Percentiles rank a stretch among this genome's conserved stretches.
Evolutionary conservation across 2,329 filamentous ascomycete species (phyloP).

Genomic region (Curvularia sp.): DNA sequence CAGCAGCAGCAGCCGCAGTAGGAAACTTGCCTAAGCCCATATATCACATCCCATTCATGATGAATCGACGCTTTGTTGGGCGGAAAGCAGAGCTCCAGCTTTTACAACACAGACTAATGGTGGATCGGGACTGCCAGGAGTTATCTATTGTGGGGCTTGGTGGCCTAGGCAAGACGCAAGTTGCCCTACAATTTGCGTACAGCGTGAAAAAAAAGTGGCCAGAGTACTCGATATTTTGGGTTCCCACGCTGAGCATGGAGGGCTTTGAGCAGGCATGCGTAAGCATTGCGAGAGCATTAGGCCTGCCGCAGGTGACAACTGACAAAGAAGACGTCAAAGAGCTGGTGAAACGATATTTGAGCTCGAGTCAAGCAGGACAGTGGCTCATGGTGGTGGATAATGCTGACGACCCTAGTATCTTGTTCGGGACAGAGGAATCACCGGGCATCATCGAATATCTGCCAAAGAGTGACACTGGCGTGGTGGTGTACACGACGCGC

Average conservation of each 20-base stretch:
- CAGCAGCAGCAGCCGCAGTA: background rate
- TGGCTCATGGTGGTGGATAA: slow-evolving; percentile 24
- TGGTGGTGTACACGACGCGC: slow-evolving; percentile 21
- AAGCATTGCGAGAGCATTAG: slow-evolving; percentile 10
- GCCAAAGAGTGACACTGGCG: slow-evolving; percentile 17
- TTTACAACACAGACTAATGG: background rate
- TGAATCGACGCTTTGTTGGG: background rate
- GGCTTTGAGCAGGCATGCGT: background rate
- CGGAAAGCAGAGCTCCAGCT: background rate
- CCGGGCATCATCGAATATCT: slow-evolving; percentile 22
- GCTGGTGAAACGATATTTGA: slow-evolving; percentile 32
- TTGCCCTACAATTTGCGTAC: slow-evolving; percentile 39
- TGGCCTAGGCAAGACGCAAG: background rate
- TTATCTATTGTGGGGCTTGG: background rate
- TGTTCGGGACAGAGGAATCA: slow-evolving; percentile 14
- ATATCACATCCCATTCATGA: background rate
- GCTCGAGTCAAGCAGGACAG: slow-evolving; percentile 18
- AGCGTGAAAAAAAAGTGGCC: background rate
- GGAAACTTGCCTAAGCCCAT: background rate
- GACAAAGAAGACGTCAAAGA: slow-evolving; percentile 28
- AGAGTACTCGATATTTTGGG: background rate
- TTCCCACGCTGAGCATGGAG: background rate
- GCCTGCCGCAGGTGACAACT: slow-evolving; percentile 15
- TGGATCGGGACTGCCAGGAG: background rate
- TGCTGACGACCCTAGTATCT: slow-evolving; percentile 15